Evolutionary conservation across 2,329 filamentous ascomycete species (phyloP).

Genomic region (Claviceps maximensis): DNA sequence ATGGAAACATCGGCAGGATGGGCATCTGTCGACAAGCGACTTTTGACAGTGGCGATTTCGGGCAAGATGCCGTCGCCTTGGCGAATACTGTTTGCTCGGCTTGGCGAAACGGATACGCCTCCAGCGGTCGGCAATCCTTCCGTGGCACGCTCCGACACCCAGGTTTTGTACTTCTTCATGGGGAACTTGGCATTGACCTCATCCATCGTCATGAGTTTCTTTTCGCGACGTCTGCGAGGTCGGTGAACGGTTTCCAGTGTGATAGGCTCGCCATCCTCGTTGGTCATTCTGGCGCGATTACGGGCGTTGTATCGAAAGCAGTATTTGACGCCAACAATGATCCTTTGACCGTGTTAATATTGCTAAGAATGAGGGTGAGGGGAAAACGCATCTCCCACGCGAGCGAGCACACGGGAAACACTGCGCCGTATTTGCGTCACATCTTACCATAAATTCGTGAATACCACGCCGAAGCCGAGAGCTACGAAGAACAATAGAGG

Average conservation of each 20-base stretch:
- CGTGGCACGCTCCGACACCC: slow-evolving; percentile 71
- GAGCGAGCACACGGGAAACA: background rate
- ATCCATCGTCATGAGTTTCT: slow-evolving; percentile 98
- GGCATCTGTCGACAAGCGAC: slow-evolving; percentile 25
- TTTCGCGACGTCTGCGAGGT: slow-evolving; percentile 79
- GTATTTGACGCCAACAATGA: slow-evolving; percentile 98
- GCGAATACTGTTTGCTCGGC: slow-evolving; percentile 59
- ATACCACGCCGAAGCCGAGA: slow-evolving; percentile 92
- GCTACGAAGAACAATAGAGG: slow-evolving; percentile 72
- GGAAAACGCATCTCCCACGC: background rate
- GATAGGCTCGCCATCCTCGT: slow-evolving; percentile 76
- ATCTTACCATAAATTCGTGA: slow-evolving; percentile 91
- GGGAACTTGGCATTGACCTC: slow-evolving; percentile 98
- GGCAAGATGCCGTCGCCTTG: slow-evolving; percentile 46
- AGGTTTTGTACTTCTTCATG: slow-evolving; percentile 89
- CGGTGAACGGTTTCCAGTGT: slow-evolving; percentile 74
- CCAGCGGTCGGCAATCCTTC: slow-evolving; percentile 75
- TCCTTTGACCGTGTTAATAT: slow-evolving; percentile 46
- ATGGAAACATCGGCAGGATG: slow-evolving; percentile 10
- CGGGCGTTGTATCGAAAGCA: slow-evolving; percentile 97
- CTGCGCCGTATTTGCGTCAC: background rate
- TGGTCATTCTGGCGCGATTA: slow-evolving; percentile 65
- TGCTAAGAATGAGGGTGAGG: background rate
- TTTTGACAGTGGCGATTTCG: slow-evolving; percentile 27
- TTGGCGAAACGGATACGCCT: slow-evolving; percentile 64